Evolutionary conservation across 768 basidiomycete species (phyloP).

Genomic region (Xerocomellus intermedius): DNA sequence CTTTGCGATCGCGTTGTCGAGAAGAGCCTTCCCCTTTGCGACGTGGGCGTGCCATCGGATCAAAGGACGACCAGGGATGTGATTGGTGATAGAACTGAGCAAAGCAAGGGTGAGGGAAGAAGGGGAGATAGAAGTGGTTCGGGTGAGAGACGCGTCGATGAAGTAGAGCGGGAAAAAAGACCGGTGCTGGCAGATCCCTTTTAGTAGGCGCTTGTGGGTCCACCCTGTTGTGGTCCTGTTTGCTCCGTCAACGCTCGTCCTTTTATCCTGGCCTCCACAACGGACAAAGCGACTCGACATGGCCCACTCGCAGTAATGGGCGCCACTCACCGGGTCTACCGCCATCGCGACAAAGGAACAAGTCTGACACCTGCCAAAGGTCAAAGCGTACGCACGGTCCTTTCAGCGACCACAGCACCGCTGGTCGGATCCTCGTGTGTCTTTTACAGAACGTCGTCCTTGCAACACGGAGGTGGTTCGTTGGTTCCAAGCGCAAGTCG

Average conservation of each 20-base stretch:
- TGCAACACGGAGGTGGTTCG: background rate
- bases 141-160: conserved; percentile 29
- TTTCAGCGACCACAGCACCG: background rate
- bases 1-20: conserved; percentile 9
- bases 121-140: conserved; percentile 19
- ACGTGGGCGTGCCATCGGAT: conserved; percentile 24
- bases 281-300: background rate
- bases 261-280: conserved; percentile 12
- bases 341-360: conserved; percentile 13
- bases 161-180: conserved; percentile 24
- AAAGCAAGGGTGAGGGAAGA: conserved; percentile 1
- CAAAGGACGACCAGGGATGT: conserved; percentile 7
- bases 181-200: conserved; percentile 21
- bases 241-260: conserved; percentile 14
- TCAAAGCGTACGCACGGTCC: conserved; percentile 16
- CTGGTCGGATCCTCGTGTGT: background rate
- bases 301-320: background rate
- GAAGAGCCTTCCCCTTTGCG: conserved; percentile 3
- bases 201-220: conserved; percentile 38
- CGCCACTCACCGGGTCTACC: conserved; percentile 15
- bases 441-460: background rate
- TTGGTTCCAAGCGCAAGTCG: background rate
- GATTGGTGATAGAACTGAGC: conserved; percentile 5
- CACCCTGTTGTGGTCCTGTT: conserved; percentile 34
- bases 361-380: conserved; percentile 9